Base-by-base conservation (phyloP, 2,329 filamentous ascomycete genomes). In the Sphaceloma murrayae region DNA sequence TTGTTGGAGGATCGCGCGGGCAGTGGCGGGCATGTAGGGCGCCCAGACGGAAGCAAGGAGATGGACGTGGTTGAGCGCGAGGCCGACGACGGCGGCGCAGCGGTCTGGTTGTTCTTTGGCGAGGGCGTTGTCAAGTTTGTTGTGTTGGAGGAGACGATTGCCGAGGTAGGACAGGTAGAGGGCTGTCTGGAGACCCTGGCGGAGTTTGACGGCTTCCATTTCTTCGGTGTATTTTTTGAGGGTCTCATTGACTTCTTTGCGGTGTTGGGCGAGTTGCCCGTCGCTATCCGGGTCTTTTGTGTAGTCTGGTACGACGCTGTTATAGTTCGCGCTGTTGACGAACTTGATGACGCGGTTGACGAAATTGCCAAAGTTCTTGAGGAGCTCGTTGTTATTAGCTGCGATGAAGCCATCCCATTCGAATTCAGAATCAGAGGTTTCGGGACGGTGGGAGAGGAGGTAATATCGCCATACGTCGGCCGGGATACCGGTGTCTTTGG, bases 381-480 rank as follows among this genome's bases (percentile, higher is more conserved):
- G 69, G n/a, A 95, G 74, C 59, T 91, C 85, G 57, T 82, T 87
- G 69, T 95, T 94, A 72, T 94, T 94, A 53, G 76, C 73, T 26
- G 78, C 74, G 50, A 91, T 82, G 64, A 94, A 93, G 34, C 80
- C 74, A 47, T 75, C 76, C 87, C 87, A 94, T 60, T 89, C 82
- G 61, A 94, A 94, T 58, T 94, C 84, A 0, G 85, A 82, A 59
- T 95, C 88, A 42, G 82, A 77, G 8, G 80, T 82, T 63, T 95
- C 88, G 0, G 88, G 88, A 46, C 88, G 77, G 61, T 84, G 81
- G 33, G 86, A 82, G 27, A 94, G 72, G 16, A 95, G 75, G 67
- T 91, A 94, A 65, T 89, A 94, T 53, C 88, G 74, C 85, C 87
- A 95, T n/a, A 95, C 85, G 50, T 89, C 85, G 0, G 86, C 71